Percentiles rank a stretch among this genome's conserved stretches.
Evolutionary conservation across 1,139 yeast genomes (phyloP).

Genomic region (Yamadazyma blattariae): DNA sequence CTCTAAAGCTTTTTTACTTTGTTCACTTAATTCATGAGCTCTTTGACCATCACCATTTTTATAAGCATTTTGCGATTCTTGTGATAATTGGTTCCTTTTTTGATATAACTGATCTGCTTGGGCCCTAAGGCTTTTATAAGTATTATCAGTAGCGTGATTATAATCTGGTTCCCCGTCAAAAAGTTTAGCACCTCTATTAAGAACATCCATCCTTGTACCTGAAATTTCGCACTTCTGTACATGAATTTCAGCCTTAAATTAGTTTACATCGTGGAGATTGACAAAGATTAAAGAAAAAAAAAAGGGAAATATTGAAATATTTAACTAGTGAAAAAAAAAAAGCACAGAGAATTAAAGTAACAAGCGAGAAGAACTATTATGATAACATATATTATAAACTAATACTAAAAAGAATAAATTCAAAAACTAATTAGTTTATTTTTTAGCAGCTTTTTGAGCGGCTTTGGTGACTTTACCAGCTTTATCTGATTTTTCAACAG

Average conservation of each 20-base stretch:
- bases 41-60: conserved; percentile 65
- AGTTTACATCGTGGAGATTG: too few species aligned
- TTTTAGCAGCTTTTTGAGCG: conserved; percentile 97
- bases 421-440: conserved; percentile 50
- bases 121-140: conserved; percentile 62
- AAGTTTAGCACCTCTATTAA: conserved; percentile 39
- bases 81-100: conserved; percentile 53
- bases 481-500: conserved; percentile 92
- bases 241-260: too few species aligned
- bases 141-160: conserved; percentile 68
- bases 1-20: conserved; percentile 56
- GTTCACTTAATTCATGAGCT: conserved; percentile 72
- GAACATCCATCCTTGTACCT: conserved; percentile 11
- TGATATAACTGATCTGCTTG: conserved; percentile 68
- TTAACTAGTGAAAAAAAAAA: too few species aligned
- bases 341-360: too few species aligned
- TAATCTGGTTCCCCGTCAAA: conserved; percentile 48
- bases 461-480: conserved; percentile 99
- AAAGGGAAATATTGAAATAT: too few species aligned
- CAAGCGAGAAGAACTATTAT: too few species aligned
- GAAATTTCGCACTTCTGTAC: too few species aligned
- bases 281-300: too few species aligned
- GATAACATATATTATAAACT: conserved; percentile 13
- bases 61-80: conserved; percentile 75
- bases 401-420: conserved; percentile 15